Percentiles rank a stretch among this genome's conserved stretches.
phyloP scores from a whole-genome alignment of 371 early-diverging fungal genomes.

The Capillidium rhysosporum region DNA sequence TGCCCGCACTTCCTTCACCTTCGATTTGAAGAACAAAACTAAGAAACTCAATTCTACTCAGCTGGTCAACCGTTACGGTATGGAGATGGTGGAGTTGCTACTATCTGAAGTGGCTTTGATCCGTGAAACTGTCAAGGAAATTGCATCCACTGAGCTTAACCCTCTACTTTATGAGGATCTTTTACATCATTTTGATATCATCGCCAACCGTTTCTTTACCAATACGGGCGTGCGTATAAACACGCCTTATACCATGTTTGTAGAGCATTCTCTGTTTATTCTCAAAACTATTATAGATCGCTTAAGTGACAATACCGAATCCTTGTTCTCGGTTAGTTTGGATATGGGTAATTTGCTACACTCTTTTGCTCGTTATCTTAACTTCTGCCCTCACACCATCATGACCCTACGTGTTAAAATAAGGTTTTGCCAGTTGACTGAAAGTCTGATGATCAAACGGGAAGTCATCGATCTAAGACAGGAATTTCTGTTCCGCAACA shows the following conservation, averaged over 20 bases:
- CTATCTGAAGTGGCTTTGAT: conserved; percentile 65
- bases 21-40: conserved; percentile 15
- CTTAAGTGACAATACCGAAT: conserved; percentile 42
- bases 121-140: conserved; percentile 80
- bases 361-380: conserved; percentile 59
- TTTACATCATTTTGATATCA: conserved; percentile 55
- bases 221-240: conserved; percentile 44
- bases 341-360: conserved; percentile 48
- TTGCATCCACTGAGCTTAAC: conserved; percentile 65
- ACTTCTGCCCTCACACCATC: conserved; percentile 39
- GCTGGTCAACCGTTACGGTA: conserved; percentile 62
- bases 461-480: conserved; percentile 63
- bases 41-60: conserved; percentile 13
- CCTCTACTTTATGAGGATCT: conserved; percentile 67
- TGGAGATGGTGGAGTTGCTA: conserved; percentile 69
- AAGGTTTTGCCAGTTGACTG: conserved; percentile 66
- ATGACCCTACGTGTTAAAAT: conserved; percentile 56
- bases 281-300: conserved; percentile 68
- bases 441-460: conserved; percentile 57
- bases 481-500: conserved; percentile 68
- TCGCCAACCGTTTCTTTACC: conserved; percentile 57
- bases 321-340: conserved; percentile 43
- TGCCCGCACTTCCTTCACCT: conserved; percentile 5
- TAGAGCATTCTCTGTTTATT: conserved; percentile 73
- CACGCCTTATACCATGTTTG: conserved; percentile 65